A percentile compares a stretch with the other conserved stretches of the same genome.
Conservation (phyloP, 1,284 basidiomycete genomes). For the Ceratobasidium theobromae region DNA sequence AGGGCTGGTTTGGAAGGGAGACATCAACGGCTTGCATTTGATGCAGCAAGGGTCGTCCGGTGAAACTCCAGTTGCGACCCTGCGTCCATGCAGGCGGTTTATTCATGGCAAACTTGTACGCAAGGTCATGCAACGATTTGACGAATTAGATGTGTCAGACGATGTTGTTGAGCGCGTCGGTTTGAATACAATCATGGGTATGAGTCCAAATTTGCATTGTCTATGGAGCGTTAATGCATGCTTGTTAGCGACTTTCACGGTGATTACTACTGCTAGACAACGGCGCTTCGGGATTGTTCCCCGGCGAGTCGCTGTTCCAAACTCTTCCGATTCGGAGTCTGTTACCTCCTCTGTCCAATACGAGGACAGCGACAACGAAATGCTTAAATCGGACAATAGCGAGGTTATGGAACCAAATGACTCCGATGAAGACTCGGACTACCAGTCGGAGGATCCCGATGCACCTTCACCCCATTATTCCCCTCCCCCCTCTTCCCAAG, state of each 20-base stretch:
- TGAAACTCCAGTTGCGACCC: slow-evolving; percentile 17
- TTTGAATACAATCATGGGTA: slow-evolving; percentile 29
- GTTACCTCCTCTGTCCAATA: slow-evolving; percentile 25
- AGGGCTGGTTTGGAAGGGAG: slow-evolving; percentile 28
- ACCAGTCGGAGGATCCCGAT: slow-evolving; percentile 28
- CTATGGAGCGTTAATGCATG: background rate
- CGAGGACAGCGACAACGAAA: slow-evolving; percentile 24
- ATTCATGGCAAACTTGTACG: slow-evolving; percentile 30
- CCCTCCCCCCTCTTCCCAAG: slow-evolving; percentile 10
- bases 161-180: slow-evolving; percentile 26
- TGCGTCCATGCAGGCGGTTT: slow-evolving; percentile 26
- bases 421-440: slow-evolving; percentile 28
- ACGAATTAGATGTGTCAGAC: slow-evolving; percentile 29
- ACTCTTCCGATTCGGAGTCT: slow-evolving; percentile 30
- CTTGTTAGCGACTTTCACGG: slow-evolving; percentile 27
- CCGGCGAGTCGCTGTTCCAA: slow-evolving; percentile 8
- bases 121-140: slow-evolving; percentile 27
- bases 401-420: slow-evolving; percentile 22
- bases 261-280: slow-evolving; percentile 26
- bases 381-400: background rate
- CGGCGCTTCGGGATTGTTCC: slow-evolving; percentile 29
- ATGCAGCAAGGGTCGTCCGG: slow-evolving; percentile 20
- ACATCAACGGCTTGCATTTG: slow-evolving; percentile 26
- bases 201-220: background rate
- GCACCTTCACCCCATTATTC: slow-evolving; percentile 30